Evolutionary conservation across 768 basidiomycete species (phyloP).

Genomic region (Vararia minispora): DNA sequence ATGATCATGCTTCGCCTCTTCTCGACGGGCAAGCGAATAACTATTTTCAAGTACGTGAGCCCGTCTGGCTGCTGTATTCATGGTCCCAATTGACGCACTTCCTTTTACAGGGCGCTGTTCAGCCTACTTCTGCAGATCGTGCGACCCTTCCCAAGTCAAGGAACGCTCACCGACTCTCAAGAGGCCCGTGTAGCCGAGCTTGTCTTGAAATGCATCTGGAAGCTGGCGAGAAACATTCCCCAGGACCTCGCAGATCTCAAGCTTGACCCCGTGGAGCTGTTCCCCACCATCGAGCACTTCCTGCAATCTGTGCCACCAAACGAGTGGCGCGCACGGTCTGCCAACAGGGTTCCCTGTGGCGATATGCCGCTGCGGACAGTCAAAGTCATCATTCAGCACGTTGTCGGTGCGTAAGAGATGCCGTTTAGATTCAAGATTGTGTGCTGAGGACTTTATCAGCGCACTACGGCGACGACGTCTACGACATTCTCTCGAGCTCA

Average conservation of each 20-base stretch:
- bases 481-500: slow-evolving; percentile 79
- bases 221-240: slow-evolving; percentile 88
- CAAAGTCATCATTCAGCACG: slow-evolving; percentile 96
- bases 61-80: neutral
- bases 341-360: slow-evolving; percentile 86
- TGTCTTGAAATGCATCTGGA: slow-evolving; percentile 96
- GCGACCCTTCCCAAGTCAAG: slow-evolving; percentile 71
- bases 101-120: slow-evolving; percentile 54
- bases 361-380: slow-evolving; percentile 98
- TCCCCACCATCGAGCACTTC: slow-evolving; percentile 91
- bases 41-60: slow-evolving; percentile 70
- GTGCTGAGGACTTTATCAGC: slow-evolving; percentile 29
- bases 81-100: neutral
- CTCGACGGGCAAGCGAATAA: slow-evolving; percentile 81
- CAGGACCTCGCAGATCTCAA: slow-evolving; percentile 75
- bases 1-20: slow-evolving; percentile 95
- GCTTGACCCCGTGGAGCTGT: slow-evolving; percentile 79
- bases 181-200: slow-evolving; percentile 87
- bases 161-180: slow-evolving; percentile 61
- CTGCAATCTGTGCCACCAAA: slow-evolving; percentile 88
- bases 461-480: slow-evolving; percentile 80
- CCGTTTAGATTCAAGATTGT: slow-evolving; percentile 1
- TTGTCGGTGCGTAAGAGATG: slow-evolving; percentile 63
- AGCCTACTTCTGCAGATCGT: slow-evolving; percentile 71
- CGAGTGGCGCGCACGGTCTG: slow-evolving; percentile 89